These are phyloP conservation scores for Ophiocordyceps camponoti-floridani DNA, from an alignment of 2,329 filamentous ascomycete species.

Conservation along the genomic window DNA sequence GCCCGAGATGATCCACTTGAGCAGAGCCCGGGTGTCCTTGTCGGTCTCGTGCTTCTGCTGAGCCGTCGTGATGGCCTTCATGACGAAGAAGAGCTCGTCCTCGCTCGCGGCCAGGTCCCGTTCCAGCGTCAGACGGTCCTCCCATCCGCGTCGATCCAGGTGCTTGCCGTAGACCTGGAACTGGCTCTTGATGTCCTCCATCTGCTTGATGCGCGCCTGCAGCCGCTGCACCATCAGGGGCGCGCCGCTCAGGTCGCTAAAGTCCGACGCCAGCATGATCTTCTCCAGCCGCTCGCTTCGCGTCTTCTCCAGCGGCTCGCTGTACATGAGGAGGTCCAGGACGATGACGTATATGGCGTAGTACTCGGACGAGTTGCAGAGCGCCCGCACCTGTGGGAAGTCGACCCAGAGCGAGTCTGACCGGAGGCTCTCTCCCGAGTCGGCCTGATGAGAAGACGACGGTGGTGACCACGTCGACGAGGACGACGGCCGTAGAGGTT, in stretches of 20 bases:
- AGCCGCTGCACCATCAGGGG: conserved; percentile 84
- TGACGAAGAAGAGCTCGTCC: conserved; percentile 97
- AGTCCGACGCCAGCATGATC: conserved; percentile 97
- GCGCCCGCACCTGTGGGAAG: conserved; percentile 82
- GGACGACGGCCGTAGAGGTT: too few species aligned
- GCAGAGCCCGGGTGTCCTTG: conserved; percentile 56
- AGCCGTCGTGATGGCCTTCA: conserved; percentile 97
- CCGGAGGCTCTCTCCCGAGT: conserved; percentile 43
- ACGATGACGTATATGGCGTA: conserved; percentile 98
- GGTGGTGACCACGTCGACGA: too few species aligned
- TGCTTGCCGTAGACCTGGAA: conserved; percentile 86
- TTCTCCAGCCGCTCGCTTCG: conserved; percentile 88
- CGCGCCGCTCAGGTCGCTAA: conserved; percentile 85
- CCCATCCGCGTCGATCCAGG: conserved; percentile 78
- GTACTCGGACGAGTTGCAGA: conserved; percentile 95
- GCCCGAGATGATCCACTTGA: conserved; percentile 88
- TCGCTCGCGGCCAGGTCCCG: conserved; percentile 78
- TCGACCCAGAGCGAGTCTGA: conserved; percentile 96
- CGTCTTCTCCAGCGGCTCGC: conserved; percentile 92
- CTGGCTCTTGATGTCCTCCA: conserved; percentile 90
- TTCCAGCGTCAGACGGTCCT: conserved; percentile 76
- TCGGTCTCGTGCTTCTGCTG: conserved; percentile 66
- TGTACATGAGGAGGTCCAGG: conserved; percentile 87
- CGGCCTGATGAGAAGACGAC: conserved; percentile 11
- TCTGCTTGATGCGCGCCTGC: conserved; percentile 79